Evolutionary conservation across 352 stramenopile genomes (phyloP).

Genomic region (Pythium myriotylum): DNA sequence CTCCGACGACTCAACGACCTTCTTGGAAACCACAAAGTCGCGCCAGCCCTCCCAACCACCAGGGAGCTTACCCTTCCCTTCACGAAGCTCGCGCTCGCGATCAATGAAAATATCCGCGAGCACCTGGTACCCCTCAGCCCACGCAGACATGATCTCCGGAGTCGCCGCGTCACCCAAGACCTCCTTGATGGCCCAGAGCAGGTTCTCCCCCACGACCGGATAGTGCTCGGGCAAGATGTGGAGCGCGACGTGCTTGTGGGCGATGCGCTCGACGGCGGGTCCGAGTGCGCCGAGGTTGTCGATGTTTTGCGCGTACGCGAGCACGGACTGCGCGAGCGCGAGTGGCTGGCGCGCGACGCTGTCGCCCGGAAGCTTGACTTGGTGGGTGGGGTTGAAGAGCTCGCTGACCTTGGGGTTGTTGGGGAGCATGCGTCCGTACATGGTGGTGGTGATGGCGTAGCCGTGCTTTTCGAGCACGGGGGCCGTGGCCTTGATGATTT

Average conservation of each 20-base stretch:
- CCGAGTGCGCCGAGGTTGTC: too few species aligned
- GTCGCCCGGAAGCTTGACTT: conserved; percentile 42
- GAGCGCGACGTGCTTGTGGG: too few species aligned
- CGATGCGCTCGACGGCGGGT: too few species aligned
- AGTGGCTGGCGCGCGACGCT: conserved; percentile 44
- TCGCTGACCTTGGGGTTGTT: conserved; percentile 61
- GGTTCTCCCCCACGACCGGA: too few species aligned
- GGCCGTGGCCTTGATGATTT: conserved; percentile 67
- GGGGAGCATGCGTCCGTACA: conserved; percentile 72
- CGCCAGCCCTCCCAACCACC: conserved; percentile 64
- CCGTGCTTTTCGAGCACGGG: conserved; percentile 65
- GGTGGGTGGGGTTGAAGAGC: conserved; percentile 79
- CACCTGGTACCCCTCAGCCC: conserved; percentile 57
- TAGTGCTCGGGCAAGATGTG: too few species aligned
- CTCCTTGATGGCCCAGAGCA: too few species aligned
- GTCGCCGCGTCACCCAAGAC: too few species aligned
- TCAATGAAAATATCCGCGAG: conserved; percentile 67
- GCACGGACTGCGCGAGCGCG: too few species aligned
- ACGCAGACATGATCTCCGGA: too few species aligned
- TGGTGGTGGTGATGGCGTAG: conserved; percentile 62
- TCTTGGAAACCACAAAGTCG: conserved; percentile 55
- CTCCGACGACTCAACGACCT: conserved; percentile 51
- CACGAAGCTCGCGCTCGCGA: conserved; percentile 47
- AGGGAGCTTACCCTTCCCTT: conserved; percentile 28
- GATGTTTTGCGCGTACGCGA: too few species aligned